Conservation (phyloP, 768 basidiomycete species). For the Suillus subluteus region DNA sequence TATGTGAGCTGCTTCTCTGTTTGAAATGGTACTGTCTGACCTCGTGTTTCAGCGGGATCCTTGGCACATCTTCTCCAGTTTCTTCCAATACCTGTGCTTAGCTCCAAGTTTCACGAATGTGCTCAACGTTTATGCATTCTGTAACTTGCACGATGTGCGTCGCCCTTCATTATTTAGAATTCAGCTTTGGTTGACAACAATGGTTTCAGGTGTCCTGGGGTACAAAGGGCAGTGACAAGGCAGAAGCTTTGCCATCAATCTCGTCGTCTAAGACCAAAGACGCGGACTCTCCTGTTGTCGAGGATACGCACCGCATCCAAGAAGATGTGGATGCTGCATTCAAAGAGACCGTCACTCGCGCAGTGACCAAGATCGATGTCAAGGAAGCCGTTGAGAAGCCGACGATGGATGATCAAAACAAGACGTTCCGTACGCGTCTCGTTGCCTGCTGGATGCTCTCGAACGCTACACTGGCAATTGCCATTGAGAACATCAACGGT, state of each 20-base stretch:
- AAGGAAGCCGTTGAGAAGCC: constrained; percentile 77
- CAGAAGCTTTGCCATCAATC: constrained; percentile 86
- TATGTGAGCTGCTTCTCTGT: constrained; percentile 59
- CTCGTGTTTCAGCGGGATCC: constrained; percentile 74
- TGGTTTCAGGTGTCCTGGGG: constrained; percentile 80
- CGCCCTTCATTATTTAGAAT: not conserved
- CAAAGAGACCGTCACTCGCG: constrained; percentile 89
- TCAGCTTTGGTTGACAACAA: constrained; percentile 4
- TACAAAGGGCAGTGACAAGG: constrained; percentile 94
- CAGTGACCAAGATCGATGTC: constrained; percentile 71
- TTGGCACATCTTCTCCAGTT: constrained; percentile 97
- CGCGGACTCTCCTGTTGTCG: constrained; percentile 76
- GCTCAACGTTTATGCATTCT: constrained; percentile 96
- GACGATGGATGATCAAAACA: constrained; percentile 86
- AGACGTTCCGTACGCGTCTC: constrained; percentile 89
- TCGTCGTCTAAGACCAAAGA: constrained; percentile 83
- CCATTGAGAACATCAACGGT: constrained; percentile 78
- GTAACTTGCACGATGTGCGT: constrained; percentile 88
- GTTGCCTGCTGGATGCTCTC: constrained; percentile 81
- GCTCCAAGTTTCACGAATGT: constrained; percentile 96
- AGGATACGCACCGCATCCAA: constrained; percentile 80
- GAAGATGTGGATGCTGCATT: constrained; percentile 91
- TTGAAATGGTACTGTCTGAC: constrained; percentile 13
- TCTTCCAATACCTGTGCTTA: constrained; percentile 87
- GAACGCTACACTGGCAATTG: constrained; percentile 72